Evolutionary conservation across 768 basidiomycete species (phyloP).

Genomic region (Suillus occidentalis): DNA sequence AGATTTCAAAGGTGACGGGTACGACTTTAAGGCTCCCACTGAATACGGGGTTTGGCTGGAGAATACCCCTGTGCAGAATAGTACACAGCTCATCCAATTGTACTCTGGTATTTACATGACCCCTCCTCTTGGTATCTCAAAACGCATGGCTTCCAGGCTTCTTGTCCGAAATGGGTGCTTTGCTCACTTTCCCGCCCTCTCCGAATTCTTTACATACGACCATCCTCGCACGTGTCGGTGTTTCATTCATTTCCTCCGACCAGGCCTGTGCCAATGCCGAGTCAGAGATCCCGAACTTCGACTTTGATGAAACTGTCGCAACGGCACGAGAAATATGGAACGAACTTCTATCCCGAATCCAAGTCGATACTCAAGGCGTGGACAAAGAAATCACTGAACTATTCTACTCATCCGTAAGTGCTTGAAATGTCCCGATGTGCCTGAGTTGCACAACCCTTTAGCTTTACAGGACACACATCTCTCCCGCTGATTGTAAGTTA

Average conservation of each 20-base stretch:
- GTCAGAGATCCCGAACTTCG: constrained; percentile 57
- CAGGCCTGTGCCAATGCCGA: constrained; percentile 65
- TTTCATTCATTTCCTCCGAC: constrained; percentile 59
- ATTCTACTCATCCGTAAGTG: constrained; percentile 56
- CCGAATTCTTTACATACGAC: constrained; percentile 37
- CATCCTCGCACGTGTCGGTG: constrained; percentile 61
- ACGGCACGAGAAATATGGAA: constrained; percentile 53
- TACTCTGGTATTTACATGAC: constrained; percentile 41
- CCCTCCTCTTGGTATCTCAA: background rate
- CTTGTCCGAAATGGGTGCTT: constrained; percentile 50
- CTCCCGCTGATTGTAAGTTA: constrained; percentile 60
- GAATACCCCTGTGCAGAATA: constrained; percentile 47
- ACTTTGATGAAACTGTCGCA: constrained; percentile 49
- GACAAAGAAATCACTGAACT: constrained; percentile 49
- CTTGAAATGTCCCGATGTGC: background rate
- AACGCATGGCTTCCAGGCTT: constrained; percentile 36
- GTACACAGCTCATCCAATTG: constrained; percentile 45
- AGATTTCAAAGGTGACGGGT: constrained; percentile 57
- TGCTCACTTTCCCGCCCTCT: constrained; percentile 50
- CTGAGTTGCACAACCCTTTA: constrained; percentile 16
- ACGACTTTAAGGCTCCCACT: constrained; percentile 42
- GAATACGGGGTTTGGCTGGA: constrained; percentile 59
- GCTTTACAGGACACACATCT: constrained; percentile 62
- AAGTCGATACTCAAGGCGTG: constrained; percentile 50
- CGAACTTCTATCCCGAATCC: constrained; percentile 53